phyloP scores from a whole-genome alignment of 2,329 filamentous ascomycete genomes.

The Pseudogymnoascus sp. region DNA sequence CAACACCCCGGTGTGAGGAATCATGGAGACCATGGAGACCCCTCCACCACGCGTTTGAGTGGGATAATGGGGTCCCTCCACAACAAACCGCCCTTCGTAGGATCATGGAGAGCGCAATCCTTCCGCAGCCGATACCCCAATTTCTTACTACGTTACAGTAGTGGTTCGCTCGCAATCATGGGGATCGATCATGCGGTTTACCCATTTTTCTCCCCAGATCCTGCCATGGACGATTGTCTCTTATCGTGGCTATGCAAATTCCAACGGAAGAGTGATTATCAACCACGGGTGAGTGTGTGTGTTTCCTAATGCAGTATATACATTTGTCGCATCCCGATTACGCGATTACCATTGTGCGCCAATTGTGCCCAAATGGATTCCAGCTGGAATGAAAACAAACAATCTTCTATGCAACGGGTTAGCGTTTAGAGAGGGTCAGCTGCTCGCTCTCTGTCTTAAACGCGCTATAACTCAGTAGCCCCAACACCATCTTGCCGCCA shows the following conservation, averaged over 20 bases:
- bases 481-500: background rate
- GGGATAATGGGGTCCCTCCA: background rate
- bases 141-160: background rate
- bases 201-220: background rate
- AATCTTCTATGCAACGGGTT: background rate
- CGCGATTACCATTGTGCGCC: background rate
- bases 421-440: background rate
- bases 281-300: background rate
- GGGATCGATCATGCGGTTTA: background rate
- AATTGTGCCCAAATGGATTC: background rate
- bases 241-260: background rate
- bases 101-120: background rate
- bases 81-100: background rate
- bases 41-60: background rate
- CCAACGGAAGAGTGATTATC: background rate
- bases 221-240: background rate
- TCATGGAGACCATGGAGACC: background rate
- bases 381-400: background rate
- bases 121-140: background rate
- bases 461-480: background rate
- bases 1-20: background rate
- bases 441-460: background rate
- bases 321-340: background rate
- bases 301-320: background rate
- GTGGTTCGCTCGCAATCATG: background rate